Conservation (phyloP, 352 stramenopile species). For the Phytophthora pseudosyringae region DNA sequence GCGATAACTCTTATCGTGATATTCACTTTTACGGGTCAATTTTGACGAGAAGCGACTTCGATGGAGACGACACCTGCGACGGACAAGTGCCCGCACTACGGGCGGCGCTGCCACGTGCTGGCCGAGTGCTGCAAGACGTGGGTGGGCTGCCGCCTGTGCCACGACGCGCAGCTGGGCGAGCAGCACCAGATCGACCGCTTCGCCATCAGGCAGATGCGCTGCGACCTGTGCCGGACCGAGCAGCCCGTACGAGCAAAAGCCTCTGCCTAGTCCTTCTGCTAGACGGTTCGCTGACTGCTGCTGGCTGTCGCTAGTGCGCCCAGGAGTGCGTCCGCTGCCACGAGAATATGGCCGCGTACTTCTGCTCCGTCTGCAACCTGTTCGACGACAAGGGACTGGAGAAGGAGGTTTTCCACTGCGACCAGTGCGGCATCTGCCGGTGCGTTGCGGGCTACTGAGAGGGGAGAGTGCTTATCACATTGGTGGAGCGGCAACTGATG, state of each 20-base stretch:
- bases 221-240: constrained; percentile 58
- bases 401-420: constrained; percentile 81
- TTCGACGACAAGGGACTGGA: constrained; percentile 68
- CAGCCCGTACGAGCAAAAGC: constrained; percentile 52
- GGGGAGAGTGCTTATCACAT: not conserved
- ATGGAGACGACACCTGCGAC: not conserved
- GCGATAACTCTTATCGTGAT: not conserved
- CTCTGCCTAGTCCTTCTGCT: not conserved
- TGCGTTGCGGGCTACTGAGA: constrained; percentile 23
- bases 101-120: constrained; percentile 66
- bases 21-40: not conserved
- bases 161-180: constrained; percentile 55
- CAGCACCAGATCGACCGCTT: constrained; percentile 83
- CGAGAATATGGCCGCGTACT: constrained; percentile 63
- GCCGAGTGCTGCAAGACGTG: constrained; percentile 78
- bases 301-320: constrained; percentile 43
- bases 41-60: not conserved
- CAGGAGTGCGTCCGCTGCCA: constrained; percentile 56
- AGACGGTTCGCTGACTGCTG: not conserved
- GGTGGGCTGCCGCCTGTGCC: constrained; percentile 78
- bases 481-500: not conserved
- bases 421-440: constrained; percentile 80
- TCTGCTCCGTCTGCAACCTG: constrained; percentile 74
- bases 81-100: constrained; percentile 64
- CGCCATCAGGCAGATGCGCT: constrained; percentile 74